A percentile compares a stretch with the other conserved stretches of the same genome.
Conservation (phyloP, 169 alveolate genomes). For the Plasmodium vivax region DNA sequence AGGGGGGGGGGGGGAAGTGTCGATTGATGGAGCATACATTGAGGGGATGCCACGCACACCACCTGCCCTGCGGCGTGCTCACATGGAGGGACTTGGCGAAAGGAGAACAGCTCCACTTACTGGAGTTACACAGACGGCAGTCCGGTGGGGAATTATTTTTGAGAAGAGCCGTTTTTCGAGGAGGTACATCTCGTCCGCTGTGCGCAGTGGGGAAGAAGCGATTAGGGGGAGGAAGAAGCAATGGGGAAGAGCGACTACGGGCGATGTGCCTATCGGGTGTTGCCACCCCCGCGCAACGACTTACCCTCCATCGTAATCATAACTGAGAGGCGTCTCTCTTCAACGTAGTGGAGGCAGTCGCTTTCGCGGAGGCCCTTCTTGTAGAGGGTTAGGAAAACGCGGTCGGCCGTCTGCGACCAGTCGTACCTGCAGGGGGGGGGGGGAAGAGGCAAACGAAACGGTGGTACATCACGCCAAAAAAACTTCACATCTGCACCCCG, state of each 20-base stretch:
- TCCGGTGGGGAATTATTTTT: constrained; percentile 10
- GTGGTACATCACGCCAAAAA: neutral
- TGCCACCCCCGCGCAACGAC: neutral
- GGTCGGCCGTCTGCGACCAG: constrained; percentile 34
- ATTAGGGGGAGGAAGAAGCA: neutral
- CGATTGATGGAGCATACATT: neutral
- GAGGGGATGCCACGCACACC: neutral
- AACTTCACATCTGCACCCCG: no score
- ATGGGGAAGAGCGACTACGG: neutral
- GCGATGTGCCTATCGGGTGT: neutral
- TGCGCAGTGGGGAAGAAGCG: neutral
- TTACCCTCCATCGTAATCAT: constrained; percentile 14
- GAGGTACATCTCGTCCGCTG: constrained; percentile 25
- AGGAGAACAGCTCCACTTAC: neutral
- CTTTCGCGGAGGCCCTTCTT: constrained; percentile 6
- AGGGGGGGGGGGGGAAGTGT: neutral
- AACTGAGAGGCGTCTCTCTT: neutral
- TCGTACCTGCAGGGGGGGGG: constrained; percentile 5
- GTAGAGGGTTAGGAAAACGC: constrained; percentile 14
- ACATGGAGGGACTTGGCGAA: neutral
- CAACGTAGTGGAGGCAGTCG: constrained; percentile 8
- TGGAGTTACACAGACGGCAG: constrained; percentile 18
- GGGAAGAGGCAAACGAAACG: neutral
- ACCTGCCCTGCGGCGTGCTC: neutral
- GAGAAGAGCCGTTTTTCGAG: constrained; percentile 21